Base-by-base conservation (phyloP, 164 flowering plant species). In the Piper betle region DNA sequence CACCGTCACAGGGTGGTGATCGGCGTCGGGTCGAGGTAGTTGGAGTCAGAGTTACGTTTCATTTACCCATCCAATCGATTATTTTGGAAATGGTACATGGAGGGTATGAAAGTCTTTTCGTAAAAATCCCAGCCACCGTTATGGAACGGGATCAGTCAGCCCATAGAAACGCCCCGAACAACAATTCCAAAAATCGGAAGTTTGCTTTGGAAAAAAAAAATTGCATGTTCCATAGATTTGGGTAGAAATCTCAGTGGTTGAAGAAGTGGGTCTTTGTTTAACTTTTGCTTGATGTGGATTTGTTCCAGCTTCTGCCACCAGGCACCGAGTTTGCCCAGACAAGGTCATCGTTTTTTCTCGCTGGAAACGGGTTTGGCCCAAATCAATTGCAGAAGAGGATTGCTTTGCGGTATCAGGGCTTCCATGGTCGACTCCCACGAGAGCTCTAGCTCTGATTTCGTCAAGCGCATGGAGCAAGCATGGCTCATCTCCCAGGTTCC, bases 401-500 rank as follows among this genome's bases (percentile, higher is more conserved):
- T 75, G 77, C 69, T 57, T 65, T 71, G 56, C 41, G 46, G 60
- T 13, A 62, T 71, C 4, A 79, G 81, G 60, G 87, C 91, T 65
- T 85, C 96, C 2, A 62, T 69, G 74, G 86, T 85, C 52, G 82
- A 85, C 68, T 85, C 95, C 0, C 72, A 73, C 25, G 90, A 74
- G 53, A 80, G 81, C 71, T 82, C 91, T 52, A 80, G 81, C 69
- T 82, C 87, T n/a, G 69, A 82, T 59, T 85, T 88, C 68, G 78
- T 60, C 41, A 78, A 78, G 69, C 81, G 96, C 11, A 81, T 80
- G 78, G 96, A 88, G 68, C 82, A 75, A 58, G 86, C 90, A 1
- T 88, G 96, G 96, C 43, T 78, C 42, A 88, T 85, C 53, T 80
- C 88, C 61, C 84, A 88, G 90, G 96, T 88, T 56, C 6, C 38